phyloP scores from a whole-genome alignment of 306 rosid species.

The Glycyrrhiza uralensis region DNA sequence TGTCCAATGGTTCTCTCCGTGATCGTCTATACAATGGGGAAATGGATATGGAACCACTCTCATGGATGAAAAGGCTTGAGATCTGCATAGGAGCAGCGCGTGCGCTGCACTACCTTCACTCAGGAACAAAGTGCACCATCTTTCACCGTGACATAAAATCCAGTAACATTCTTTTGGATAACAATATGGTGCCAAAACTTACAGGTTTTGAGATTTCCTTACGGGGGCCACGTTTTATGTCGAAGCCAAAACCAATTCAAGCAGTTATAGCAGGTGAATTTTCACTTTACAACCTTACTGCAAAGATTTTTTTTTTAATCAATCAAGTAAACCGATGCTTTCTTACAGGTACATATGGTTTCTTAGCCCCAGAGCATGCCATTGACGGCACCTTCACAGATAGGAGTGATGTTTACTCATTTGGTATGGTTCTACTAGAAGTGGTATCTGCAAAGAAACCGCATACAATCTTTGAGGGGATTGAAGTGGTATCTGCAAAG shows the following conservation, averaged over 20 bases:
- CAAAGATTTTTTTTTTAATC: too few species aligned
- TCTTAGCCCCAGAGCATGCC: not conserved
- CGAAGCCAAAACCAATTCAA: not conserved
- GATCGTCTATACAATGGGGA: not conserved
- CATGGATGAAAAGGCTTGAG: slow-evolving; percentile 13
- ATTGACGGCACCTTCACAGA: not conserved
- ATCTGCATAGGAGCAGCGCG: not conserved
- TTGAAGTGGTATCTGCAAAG: not conserved
- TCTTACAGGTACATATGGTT: not conserved
- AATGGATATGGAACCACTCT: not conserved
- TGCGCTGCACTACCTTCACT: slow-evolving; percentile 29
- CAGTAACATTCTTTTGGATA: not conserved
- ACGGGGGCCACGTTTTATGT: not conserved
- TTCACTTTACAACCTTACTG: not conserved
- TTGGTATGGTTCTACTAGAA: not conserved
- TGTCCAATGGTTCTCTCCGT: not conserved
- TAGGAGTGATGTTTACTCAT: not conserved
- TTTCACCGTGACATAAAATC: not conserved
- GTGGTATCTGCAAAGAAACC: not conserved
- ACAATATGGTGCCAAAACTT: not conserved
- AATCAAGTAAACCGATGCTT: not conserved
- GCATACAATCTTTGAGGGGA: too few species aligned
- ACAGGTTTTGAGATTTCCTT: not conserved
- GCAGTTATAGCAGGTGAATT: not conserved
- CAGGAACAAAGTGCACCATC: slow-evolving; percentile 6